Conservation (phyloP, 768 basidiomycete genomes). For the Psilocybe subaeruginosa region DNA sequence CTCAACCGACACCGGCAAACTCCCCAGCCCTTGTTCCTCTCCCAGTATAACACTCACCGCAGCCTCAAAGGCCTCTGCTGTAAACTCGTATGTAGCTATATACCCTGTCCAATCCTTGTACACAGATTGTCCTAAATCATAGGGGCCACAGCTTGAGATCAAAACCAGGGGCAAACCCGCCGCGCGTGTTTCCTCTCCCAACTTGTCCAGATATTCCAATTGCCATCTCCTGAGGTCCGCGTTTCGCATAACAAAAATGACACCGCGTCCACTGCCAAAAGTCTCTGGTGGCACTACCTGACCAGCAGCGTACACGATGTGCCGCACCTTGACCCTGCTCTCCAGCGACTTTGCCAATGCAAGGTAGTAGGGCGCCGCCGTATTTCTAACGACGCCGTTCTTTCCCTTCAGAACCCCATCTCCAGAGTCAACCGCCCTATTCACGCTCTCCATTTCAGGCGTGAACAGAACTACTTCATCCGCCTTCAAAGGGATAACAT, state of each 20-base stretch:
- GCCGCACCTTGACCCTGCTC: slow-evolving; percentile 35
- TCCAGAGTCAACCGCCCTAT: slow-evolving; percentile 63
- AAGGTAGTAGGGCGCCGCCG: slow-evolving; percentile 57
- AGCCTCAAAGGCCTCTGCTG: slow-evolving; percentile 48
- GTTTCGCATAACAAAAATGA: slow-evolving; percentile 63
- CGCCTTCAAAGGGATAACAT: slow-evolving; percentile 38
- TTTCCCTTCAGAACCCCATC: slow-evolving; percentile 45
- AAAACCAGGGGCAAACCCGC: slow-evolving; percentile 42
- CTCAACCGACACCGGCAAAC: slow-evolving; percentile 13
- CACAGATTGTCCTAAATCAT: slow-evolving; percentile 44
- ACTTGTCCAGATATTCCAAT: slow-evolving; percentile 32
- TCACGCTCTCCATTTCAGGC: slow-evolving; percentile 58
- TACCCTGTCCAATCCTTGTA: slow-evolving; percentile 34
- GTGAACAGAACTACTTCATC: slow-evolving; percentile 47
- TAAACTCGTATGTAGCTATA: slow-evolving; percentile 64
- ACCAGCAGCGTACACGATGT: slow-evolving; percentile 45
- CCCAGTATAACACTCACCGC: slow-evolving; percentile 48
- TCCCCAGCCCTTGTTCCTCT: slow-evolving; percentile 7
- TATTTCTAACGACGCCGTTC: slow-evolving; percentile 53
- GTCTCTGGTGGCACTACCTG: slow-evolving; percentile 12
- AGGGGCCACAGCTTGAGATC: slow-evolving; percentile 67
- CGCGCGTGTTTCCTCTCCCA: slow-evolving; percentile 23
- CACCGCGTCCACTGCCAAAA: slow-evolving; percentile 23
- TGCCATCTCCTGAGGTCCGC: slow-evolving; percentile 57
- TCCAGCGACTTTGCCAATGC: slow-evolving; percentile 47